These are phyloP conservation scores for Citrullus mucosospermus DNA, from an alignment of 306 rosid species.

Conservation along the genomic window DNA sequence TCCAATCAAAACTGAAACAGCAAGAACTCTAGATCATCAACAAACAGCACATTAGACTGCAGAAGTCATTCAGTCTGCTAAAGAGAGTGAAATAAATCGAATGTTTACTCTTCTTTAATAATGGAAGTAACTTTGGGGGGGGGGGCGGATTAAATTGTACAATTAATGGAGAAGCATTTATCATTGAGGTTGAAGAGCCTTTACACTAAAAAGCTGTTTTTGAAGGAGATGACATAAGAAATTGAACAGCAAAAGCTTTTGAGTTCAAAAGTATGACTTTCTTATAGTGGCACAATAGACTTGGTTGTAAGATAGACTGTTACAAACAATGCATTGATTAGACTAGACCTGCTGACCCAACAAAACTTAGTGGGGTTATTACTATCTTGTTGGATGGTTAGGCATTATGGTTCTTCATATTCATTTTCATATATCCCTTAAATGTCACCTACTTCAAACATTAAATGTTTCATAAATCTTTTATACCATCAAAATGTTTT, in stretches of 20 bases:
- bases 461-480: not conserved
- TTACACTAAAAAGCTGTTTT: slow-evolving; percentile 3
- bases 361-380: slow-evolving; percentile 12
- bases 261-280: slow-evolving; percentile 9
- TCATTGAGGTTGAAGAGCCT: not conserved
- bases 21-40: not conserved
- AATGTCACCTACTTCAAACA: slow-evolving; percentile 7
- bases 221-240: slow-evolving; percentile 3
- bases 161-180: slow-evolving; percentile 1
- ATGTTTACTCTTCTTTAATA: not conserved
- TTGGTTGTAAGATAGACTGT: slow-evolving; percentile 1
- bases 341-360: slow-evolving; percentile 10
- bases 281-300: slow-evolving; percentile 1
- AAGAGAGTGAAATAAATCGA: no score
- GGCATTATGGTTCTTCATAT: slow-evolving; percentile 4
- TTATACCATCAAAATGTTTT: not conserved
- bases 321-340: slow-evolving; percentile 9
- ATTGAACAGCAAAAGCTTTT: not conserved
- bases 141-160: not conserved
- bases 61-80: no score
- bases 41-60: not conserved
- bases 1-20: not conserved
- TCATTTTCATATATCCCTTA: slow-evolving; percentile 3
- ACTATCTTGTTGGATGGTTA: slow-evolving; percentile 11
- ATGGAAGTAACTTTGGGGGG: not conserved